A percentile compares a stretch with the other conserved stretches of the same genome.
Evolutionary conservation across 805 yeast genomes (phyloP).

Genomic region (Wickerhamiella musiphila): DNA sequence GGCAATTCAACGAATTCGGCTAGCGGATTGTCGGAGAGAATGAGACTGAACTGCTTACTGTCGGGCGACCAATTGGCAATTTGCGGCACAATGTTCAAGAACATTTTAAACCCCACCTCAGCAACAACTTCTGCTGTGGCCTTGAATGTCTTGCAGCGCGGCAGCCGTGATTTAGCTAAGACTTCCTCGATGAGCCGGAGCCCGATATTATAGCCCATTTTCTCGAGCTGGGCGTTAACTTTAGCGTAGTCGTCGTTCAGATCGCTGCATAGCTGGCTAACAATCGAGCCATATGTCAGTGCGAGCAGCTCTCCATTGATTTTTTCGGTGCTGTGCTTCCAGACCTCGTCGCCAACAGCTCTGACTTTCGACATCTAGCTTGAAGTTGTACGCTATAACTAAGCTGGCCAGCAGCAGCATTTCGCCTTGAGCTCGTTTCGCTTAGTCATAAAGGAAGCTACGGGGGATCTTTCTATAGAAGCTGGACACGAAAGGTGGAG

Average conservation of each 20-base stretch:
- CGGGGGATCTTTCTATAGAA: neutral
- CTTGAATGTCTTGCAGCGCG: constrained; percentile 59
- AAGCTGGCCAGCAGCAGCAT: too few relatives aligned
- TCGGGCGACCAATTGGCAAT: constrained; percentile 63
- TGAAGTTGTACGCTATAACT: constrained; percentile 1
- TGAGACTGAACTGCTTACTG: constrained; percentile 52
- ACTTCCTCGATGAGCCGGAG: constrained; percentile 82
- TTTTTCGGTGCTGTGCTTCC: constrained; percentile 79
- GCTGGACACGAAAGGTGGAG: too few relatives aligned
- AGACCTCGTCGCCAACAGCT: constrained; percentile 65
- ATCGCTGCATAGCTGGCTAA: constrained; percentile 78
- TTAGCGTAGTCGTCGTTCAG: constrained; percentile 53
- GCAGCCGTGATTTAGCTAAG: constrained; percentile 70
- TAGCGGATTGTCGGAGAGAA: constrained; percentile 72
- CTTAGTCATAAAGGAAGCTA: neutral
- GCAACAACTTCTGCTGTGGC: constrained; percentile 79
- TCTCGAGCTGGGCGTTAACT: constrained; percentile 70
- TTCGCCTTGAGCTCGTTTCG: too few relatives aligned
- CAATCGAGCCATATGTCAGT: constrained; percentile 88
- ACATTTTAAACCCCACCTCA: constrained; percentile 80
- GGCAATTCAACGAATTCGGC: constrained; percentile 94
- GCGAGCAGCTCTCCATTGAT: constrained; percentile 86
- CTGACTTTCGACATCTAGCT: constrained; percentile 19
- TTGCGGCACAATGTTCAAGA: constrained; percentile 64
- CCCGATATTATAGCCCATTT: constrained; percentile 94